Base-by-base conservation (phyloP, 495 filamentous ascomycete species). In the Penicillium malachiteum region DNA sequence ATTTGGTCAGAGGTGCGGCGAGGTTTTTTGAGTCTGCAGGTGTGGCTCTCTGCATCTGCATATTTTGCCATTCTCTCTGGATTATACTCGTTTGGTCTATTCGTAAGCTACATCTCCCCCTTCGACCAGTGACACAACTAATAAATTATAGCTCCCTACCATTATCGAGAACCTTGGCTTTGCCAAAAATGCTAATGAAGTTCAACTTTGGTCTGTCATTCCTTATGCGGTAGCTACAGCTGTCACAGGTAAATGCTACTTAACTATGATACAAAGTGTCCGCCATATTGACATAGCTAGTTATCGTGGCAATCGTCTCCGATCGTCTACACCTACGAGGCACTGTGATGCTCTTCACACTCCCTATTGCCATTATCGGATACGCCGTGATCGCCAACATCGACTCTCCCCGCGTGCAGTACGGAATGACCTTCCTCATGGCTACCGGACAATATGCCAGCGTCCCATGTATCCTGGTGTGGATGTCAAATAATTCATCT, bases 121-220 rank as follows among this genome's bases (percentile, higher is more conserved):
- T 1, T 21, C 14, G 34, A 10, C 31, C 18, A 30, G 3, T 39
- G 38, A 8, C 35, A 51, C 9, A 26, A 26, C 56, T 63, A 41
- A 63, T 17, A 16, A 34, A 0, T 44, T 31, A 2, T 12, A 75
- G 72, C 55, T 97, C 0, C 93, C 93, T 3, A 86, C 85, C 18
- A 96, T 96, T 64, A 88, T 97, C 58, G 62, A 74, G 37, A 81
- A 85, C 37, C 80, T 72, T 33, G 90, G 90, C 17, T 95, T 78
- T 39, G 73, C 75, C 17, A 60, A 86, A 66, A 78, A 74, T 17
- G 69, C 81, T 12, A 88, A 89, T 5, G 82, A 78, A 11, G 84
- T 90, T 0, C 91, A 97, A 62, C 78, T 96, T 3, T 83, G 96
- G 64, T 86, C 84, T 7, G 92, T 96, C 0, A 91, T 93, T 41